Base-by-base conservation (phyloP, 179 eudicot genomes). In the Kewa caespitosa region DNA sequence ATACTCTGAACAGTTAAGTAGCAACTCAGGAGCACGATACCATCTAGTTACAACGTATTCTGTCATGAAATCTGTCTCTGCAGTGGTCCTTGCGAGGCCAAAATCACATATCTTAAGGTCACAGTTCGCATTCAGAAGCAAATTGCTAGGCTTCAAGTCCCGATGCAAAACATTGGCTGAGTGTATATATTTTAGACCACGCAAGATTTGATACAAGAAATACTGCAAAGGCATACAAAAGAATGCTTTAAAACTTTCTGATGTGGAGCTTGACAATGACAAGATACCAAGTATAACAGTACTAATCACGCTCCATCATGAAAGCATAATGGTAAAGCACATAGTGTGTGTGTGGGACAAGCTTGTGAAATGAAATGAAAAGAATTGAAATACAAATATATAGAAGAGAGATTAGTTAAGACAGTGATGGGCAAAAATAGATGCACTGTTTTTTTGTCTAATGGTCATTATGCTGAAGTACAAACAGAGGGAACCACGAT, bases 101-200 rank as follows among this genome's bases (percentile, higher is more conserved):
- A 91, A 91, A 80, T 89, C 93, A 62, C 93, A 88, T n/a, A 91
- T 91, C 85, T 89, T 91, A 72, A 91, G 91, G 78, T 91, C 96
- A 70, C 96, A 89, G 63, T 89, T 89, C 38, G 90, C 85, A 79
- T 89, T 89, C 27, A 91, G 82, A 77, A 91, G 93, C 85, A 91
- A 81, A 79, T 91, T 91, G 88, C 93, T 89, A 30, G 96, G 96
- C 76, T 89, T 91, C 78, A 91, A 81, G 77, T 91, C 96, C 36
- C 93, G 89, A 80, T 89, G 93, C 83, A 91, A 76, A 68, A 91
- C 96, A 80, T 88, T 89, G 59, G 91, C 96, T 6, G 96, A 89
- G 74, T 91, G 96, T 60, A 91, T 76, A 66, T 91, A 91, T 67
- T 86, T 89, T 75, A 91, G 73, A 33, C 96, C 96, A 20, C 96